Conservation (phyloP, 2,329 filamentous ascomycete genomes). For the Talaromyces albobiverticillius region DNA sequence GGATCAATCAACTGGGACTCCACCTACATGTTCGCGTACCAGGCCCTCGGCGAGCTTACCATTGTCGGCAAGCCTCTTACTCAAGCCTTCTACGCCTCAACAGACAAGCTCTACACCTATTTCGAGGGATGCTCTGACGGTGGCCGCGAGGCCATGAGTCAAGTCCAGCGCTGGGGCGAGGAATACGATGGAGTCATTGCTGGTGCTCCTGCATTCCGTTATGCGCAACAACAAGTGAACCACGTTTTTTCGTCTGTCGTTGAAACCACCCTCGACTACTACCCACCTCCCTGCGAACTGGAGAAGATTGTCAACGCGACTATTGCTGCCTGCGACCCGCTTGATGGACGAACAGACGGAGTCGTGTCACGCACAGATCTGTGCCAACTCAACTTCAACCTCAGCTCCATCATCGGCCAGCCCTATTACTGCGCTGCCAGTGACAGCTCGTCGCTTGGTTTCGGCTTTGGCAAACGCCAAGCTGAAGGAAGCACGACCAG, state of each 20-base stretch:
- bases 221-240: slow-evolving; percentile 5
- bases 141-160: slow-evolving; percentile 25
- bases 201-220: slow-evolving; percentile 7
- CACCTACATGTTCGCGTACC: slow-evolving; percentile 9
- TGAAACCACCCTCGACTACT: neutral
- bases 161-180: slow-evolving; percentile 48
- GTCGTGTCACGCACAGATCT: slow-evolving; percentile 49
- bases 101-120: slow-evolving; percentile 33
- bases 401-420: slow-evolving; percentile 42
- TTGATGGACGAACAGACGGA: slow-evolving; percentile 54
- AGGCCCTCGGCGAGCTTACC: slow-evolving; percentile 9
- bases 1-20: slow-evolving; percentile 9
- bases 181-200: slow-evolving; percentile 25
- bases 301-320: slow-evolving; percentile 53
- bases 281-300: slow-evolving; percentile 31
- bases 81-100: neutral
- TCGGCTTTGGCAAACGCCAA: slow-evolving; percentile 5
- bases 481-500: neutral
- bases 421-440: slow-evolving; percentile 41
- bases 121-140: slow-evolving; percentile 55
- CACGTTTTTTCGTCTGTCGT: slow-evolving; percentile 5
- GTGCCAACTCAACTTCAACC: slow-evolving; percentile 44
- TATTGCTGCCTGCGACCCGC: slow-evolving; percentile 50
- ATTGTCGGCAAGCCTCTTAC: neutral
- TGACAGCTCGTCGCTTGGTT: slow-evolving; percentile 10